Evolutionary conservation across 1,284 basidiomycete genomes (phyloP).

Genomic region (Apiotrichum porosum): DNA sequence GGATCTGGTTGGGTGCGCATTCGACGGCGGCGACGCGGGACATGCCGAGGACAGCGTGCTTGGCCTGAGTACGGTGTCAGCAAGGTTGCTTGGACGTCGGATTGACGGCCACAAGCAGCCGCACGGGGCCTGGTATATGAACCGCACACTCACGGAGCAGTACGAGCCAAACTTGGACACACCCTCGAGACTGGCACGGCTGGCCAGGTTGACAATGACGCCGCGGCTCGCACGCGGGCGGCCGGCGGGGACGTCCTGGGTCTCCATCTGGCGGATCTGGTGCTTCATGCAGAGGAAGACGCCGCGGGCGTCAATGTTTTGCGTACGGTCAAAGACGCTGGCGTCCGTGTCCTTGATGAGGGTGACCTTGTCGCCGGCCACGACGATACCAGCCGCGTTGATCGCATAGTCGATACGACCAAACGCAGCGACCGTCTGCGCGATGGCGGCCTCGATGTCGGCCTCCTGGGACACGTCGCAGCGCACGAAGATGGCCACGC

Average conservation of each 20-base stretch:
- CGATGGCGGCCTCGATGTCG: neutral
- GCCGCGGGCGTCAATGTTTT: constrained; percentile 3
- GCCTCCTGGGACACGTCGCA: too few relatives aligned
- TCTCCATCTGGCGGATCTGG: constrained; percentile 12
- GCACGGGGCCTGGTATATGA: too few relatives aligned
- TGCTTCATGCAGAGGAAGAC: constrained; percentile 14
- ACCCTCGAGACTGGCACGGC: constrained; percentile 3
- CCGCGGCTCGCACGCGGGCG: constrained; percentile 18
- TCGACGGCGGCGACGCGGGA: constrained; percentile 16
- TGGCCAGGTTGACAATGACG: constrained; percentile 19
- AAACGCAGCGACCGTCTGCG: constrained; percentile 3
- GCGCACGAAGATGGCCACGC: too few relatives aligned
- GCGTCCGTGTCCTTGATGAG: too few relatives aligned
- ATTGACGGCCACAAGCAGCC: too few relatives aligned
- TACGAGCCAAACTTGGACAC: too few relatives aligned
- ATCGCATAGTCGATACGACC: constrained; percentile 38
- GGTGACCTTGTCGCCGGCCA: too few relatives aligned
- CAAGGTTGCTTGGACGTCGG: too few relatives aligned
- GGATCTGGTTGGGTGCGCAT: constrained; percentile 12
- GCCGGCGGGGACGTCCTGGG: constrained; percentile 8
- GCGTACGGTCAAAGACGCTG: too few relatives aligned
- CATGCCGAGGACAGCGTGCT: constrained; percentile 21
- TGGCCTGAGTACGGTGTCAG: constrained; percentile 11
- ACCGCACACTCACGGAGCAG: too few relatives aligned
- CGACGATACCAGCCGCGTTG: constrained; percentile 28